Base-by-base conservation (phyloP, 2,329 filamentous ascomycete genomes). In the Fusarium sp. region DNA sequence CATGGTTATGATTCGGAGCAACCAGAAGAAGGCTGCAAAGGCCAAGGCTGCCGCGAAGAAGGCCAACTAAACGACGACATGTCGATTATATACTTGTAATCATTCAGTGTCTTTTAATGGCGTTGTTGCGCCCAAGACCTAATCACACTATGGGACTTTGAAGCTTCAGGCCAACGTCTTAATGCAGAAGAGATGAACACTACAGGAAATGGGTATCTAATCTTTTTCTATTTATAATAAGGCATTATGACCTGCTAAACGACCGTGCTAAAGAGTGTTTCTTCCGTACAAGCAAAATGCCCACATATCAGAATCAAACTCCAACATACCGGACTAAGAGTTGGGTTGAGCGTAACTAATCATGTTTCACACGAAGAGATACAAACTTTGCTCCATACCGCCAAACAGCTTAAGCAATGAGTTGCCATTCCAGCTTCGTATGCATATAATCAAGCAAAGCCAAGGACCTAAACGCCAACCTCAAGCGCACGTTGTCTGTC, bases 1-100 rank as follows among this genome's bases (percentile, higher is more conserved):
- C 79, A 92, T 98, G 81, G 96, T 99, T 81, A 99, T 99, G 96
- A 98, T 99, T 86, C 91, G 94, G 83, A 98, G 96, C 89, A 98
- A 98, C 88, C 89, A 93, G 83, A 98, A 98, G 91, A 98, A 96
- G 90, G 94, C 94, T 8, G 92, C 94, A 77, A 99, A 98, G 89
- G 93, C 93, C 73, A 95, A 95, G 85, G 92, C 93, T 65, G 92
- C 93, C 26, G 87, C 87, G 38, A 94, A 94, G 88, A 97, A 98
- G 91, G 96, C 97, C 91, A 90, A 92, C 69, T 94, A 88, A 86
- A 78, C 61, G 48, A 51, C 24, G 26, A 55, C 34, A 45, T 41
- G 52, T 68, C 66, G 70, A 63, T 67, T 59, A 62, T 66, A 69
- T 70, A 78, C 63, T 73, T 74, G 64, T 76, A 76, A 73, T 77